Evolutionary conservation across 2,329 filamentous ascomycete genomes (phyloP), one percentile per base, ranked within the genome.

Genomic region (Pseudogymnoascus sp.): DNA sequence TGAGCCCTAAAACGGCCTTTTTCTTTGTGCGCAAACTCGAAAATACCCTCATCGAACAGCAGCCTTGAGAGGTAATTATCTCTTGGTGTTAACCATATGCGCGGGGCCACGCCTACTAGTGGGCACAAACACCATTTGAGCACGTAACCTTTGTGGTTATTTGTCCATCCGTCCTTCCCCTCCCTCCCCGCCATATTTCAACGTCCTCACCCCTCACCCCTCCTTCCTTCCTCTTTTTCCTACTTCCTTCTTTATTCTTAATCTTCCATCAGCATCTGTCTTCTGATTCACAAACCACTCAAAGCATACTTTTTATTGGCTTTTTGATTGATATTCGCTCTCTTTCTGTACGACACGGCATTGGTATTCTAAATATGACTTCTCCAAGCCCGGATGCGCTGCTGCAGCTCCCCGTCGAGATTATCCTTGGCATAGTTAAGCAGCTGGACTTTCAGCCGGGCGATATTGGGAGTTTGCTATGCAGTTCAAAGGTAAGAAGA

Each of bases 141-240:
- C 47, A 53, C 47, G 47, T 53, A 53, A 53, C 47, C 47, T 53
- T 53, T 53, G 47, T 53, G 47, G 47, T 53, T 53, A 53, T 53
- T 53, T 53, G 47, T 53, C 47, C 47, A 53, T 53, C 47, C 47
- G 5, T 53, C 47, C 47, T 53, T 53, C 47, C 47, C 47, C 47
- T 53, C 47, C 25, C 47, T n/a, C 44, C 44, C 44, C 42, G 42
- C 42, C 42, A 47, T 47, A 47, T 47, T 47, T 44, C 40, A 44
- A 44, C 40, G 18, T 44, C 40, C 21, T 23, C 40, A 40, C 21
- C 40, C 40, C 40, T 44, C 40, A 44, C 40, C 40, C 40, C 40
- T 44, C 40, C 40, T 44, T 44, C n/a, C 40, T 44, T 44, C 40
- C 12, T 44, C 40, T 44, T 23, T 23, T 44, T 44, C 5, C 11